Base-by-base conservation (phyloP, 176 grass and related monocot species). In the Oryza brachyantha region DNA sequence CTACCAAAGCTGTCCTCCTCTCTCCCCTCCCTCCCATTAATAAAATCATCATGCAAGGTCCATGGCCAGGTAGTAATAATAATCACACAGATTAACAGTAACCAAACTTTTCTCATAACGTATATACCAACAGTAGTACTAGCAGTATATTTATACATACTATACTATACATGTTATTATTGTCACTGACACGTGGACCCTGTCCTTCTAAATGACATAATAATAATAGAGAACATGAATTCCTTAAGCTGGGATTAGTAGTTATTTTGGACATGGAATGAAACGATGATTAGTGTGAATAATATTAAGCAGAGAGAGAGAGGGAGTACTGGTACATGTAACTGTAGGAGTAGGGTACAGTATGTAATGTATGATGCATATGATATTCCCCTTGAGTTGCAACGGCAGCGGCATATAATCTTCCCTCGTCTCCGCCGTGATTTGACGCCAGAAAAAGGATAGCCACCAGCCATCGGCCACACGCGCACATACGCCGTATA, bases 371-470 rank as follows among this genome's bases (percentile, higher is more conserved):
- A 52, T 52, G 48, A 52, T 52, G 17, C 17, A n/a, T 52, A n/a
- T 52, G 48, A 52, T 52, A 52, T n/a, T 52, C 48, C 48, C 7
- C 48, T 45, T 52, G 13, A 1, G 14, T 48, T 48, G 14, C 45
- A 52, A 19, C 10, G 7, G 39, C 39, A 41, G 10, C 2, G 2
- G 31, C 31, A 32, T 32, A 32, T 4, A 2, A 41, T 10, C 1
- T 41, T 6, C 46, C 21, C 64, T 74, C 72, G 52, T 5, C 62
- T 24, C 8, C 8, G 7, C 71, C 34, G 74, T 86, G 95, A 98
- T 94, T 94, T 97, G 92, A 97, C 92, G 87, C 74, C 21, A 82
- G 87, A 94, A 98, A 89, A 84, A 86, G 87, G 89, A 78, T 69
- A 79, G 70, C 87, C 92, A 98, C 89, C 92, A 87, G 88, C 90